These are phyloP conservation scores for Neonectria magnoliae DNA, from an alignment of 2,329 filamentous ascomycete species.

Conservation along the genomic window DNA sequence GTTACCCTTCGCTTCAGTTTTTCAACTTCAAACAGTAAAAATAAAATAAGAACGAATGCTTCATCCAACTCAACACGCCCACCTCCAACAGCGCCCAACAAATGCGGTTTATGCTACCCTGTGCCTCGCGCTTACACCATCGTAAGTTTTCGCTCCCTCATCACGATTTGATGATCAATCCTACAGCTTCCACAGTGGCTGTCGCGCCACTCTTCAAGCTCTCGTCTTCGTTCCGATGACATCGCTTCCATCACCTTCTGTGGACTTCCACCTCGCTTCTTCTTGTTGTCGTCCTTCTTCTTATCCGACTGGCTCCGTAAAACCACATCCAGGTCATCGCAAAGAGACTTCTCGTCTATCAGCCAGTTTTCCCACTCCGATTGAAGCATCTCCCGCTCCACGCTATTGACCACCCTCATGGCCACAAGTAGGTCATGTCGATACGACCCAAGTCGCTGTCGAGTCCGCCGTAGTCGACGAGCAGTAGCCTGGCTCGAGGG, in stretches of 20 bases:
- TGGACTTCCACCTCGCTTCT: constrained; percentile 35
- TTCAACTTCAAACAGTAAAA: not conserved
- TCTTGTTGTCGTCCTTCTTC: constrained; percentile 26
- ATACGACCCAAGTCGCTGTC: constrained; percentile 84
- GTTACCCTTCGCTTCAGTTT: not conserved
- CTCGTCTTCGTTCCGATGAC: constrained; percentile 46
- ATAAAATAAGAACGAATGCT: not conserved
- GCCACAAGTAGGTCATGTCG: constrained; percentile 92
- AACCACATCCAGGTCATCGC: constrained; percentile 67
- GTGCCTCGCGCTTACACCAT: constrained; percentile 24
- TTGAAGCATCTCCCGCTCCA: constrained; percentile 86
- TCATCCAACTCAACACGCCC: not conserved
- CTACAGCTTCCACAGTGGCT: constrained; percentile 67
- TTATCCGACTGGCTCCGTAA: constrained; percentile 47
- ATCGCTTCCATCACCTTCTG: constrained; percentile 48
- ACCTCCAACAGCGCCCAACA: not conserved
- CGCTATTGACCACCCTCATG: constrained; percentile 86
- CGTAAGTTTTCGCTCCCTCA: constrained; percentile 45
- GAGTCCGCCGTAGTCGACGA: constrained; percentile 77
- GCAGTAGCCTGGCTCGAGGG: constrained; percentile 64
- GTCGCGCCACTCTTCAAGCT: constrained; percentile 60
- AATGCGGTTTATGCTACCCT: not conserved
- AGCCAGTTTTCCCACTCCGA: constrained; percentile 97
- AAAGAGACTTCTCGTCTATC: constrained; percentile 78
- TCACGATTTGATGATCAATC: constrained; percentile 52